A percentile compares a stretch with the other conserved stretches of the same genome.
Evolutionary conservation across 495 filamentous ascomycete genomes (phyloP).

Genomic region (Aspergillus panamensis): DNA sequence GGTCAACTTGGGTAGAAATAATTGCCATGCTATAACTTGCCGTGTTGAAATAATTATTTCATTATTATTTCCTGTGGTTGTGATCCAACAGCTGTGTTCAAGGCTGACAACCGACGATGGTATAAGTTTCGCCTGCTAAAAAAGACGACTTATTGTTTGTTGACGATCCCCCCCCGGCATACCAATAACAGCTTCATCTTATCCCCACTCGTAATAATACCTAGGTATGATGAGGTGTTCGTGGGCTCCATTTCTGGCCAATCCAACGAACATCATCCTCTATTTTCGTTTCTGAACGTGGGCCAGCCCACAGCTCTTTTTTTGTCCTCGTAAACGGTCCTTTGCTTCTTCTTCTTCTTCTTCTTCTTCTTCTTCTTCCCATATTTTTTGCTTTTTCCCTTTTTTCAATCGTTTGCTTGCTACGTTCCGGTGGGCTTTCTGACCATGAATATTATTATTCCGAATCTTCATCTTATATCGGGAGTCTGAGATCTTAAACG

Average conservation of each 20-base stretch:
- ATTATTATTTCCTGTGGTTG: neutral
- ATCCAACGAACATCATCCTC: slow-evolving; percentile 1
- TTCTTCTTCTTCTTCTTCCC: slow-evolving; percentile 3
- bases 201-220: neutral
- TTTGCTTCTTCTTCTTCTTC: neutral
- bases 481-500: too few relatives aligned
- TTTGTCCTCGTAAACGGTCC: neutral
- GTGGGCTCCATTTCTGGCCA: slow-evolving; percentile 10
- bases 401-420: neutral
- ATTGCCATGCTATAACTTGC: neutral
- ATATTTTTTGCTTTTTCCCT: slow-evolving; percentile 4
- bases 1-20: neutral
- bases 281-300: neutral
- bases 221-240: slow-evolving; percentile 8
- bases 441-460: neutral
- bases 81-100: neutral
- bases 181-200: slow-evolving; percentile 8
- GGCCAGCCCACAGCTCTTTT: neutral
- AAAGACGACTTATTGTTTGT: slow-evolving; percentile 6
- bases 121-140: neutral
- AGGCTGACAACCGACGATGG: neutral
- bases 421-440: neutral
- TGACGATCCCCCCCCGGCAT: slow-evolving; percentile 9
- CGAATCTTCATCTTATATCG: neutral
- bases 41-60: neutral